phyloP scores from a whole-genome alignment of 2,329 filamentous ascomycete genomes.

The Bipolaris gigantea region DNA sequence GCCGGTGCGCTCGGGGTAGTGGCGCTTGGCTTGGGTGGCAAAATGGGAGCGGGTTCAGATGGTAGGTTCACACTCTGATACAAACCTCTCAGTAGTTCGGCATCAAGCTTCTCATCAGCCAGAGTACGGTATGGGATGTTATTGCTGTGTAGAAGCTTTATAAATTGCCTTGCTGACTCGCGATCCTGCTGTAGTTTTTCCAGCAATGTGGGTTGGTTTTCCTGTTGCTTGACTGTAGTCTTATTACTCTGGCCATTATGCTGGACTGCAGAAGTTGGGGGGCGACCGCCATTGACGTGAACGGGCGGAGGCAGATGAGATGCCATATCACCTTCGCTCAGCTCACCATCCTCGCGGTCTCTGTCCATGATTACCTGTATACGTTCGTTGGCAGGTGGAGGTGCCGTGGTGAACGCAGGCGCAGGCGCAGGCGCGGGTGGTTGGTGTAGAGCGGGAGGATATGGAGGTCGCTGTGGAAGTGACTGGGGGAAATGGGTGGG shows the following conservation, averaged over 20 bases:
- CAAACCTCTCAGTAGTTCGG: constrained; percentile 29
- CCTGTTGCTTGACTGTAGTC: constrained; percentile 2
- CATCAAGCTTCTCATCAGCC: constrained; percentile 37
- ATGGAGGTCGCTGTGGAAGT: constrained; percentile 7
- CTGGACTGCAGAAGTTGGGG: constrained; percentile 15
- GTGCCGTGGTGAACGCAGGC: not conserved
- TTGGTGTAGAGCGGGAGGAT: constrained; percentile 5
- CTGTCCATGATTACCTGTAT: constrained; percentile 41
- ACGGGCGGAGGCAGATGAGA: constrained; percentile 14
- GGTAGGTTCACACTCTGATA: constrained; percentile 36
- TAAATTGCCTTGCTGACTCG: constrained; percentile 42
- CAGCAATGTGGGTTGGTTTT: constrained; percentile 3
- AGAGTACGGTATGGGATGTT: constrained; percentile 76
- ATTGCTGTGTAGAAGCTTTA: constrained; percentile 51
- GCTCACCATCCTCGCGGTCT: constrained; percentile 72
- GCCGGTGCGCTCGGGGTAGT: constrained; percentile 8
- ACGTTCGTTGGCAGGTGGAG: constrained; percentile 24
- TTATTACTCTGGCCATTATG: constrained; percentile 24
- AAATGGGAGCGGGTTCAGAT: constrained; percentile 30
- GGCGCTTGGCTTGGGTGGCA: constrained; percentile 22
- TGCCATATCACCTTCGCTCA: constrained; percentile 60
- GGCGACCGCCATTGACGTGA: constrained; percentile 30
- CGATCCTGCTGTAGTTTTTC: constrained; percentile 28
- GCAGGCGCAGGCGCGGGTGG: constrained; percentile 1
- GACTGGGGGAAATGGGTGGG: constrained; percentile 20